phyloP scores from a whole-genome alignment of 2,329 filamentous ascomycete species.

The Hymenoscyphus salicellus region DNA sequence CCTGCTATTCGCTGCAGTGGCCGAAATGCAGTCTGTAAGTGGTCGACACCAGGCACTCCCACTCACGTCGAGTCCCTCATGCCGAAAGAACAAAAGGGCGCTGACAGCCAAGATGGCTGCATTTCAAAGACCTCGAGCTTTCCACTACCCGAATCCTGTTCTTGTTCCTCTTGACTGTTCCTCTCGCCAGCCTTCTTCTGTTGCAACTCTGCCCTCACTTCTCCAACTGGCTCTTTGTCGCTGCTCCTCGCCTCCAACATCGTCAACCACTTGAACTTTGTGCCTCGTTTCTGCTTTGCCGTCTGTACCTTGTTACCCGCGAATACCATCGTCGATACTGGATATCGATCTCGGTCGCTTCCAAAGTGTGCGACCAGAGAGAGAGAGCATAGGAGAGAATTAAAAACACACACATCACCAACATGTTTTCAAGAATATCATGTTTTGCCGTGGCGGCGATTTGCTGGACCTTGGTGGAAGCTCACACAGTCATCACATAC shows the following conservation, averaged over 20 bases:
- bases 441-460: slow-evolving; percentile 17
- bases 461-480: slow-evolving; percentile 32
- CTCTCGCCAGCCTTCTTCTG: background rate
- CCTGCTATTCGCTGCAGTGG: background rate
- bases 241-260: background rate
- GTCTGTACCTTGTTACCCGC: background rate
- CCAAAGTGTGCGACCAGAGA: background rate
- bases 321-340: slow-evolving; percentile 6
- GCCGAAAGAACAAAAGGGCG: slow-evolving; percentile 11
- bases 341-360: slow-evolving; percentile 2
- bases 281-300: background rate
- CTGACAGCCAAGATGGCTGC: slow-evolving; percentile 15
- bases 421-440: slow-evolving; percentile 16
- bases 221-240: background rate
- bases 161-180: background rate
- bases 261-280: background rate
- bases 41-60: background rate
- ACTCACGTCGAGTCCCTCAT: background rate
- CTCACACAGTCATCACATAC: slow-evolving; percentile 41
- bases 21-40: background rate
- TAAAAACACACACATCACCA: background rate
- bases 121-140: slow-evolving; percentile 4
- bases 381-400: background rate
- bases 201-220: background rate
- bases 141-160: background rate